Evolutionary conservation across 108 stramenopile species (phyloP).

Genomic region (Mayamaea pseudoterrestris): DNA sequence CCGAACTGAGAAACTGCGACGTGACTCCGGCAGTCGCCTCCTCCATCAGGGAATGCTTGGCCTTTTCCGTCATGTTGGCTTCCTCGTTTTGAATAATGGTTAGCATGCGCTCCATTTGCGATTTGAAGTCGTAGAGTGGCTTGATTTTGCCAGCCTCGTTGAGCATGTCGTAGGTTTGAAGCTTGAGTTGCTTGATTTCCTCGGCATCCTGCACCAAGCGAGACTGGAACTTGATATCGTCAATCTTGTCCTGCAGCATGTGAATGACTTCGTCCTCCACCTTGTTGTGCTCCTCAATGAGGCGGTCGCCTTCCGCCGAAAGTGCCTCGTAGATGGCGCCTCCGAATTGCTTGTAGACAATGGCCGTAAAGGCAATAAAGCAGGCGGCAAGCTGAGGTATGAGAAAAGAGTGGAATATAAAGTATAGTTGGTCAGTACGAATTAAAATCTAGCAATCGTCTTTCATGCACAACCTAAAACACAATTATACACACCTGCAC

Average conservation of each 20-base stretch:
- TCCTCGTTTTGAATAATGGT: conserved; percentile 67
- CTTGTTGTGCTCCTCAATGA: conserved; percentile 68
- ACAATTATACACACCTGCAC: conserved; percentile 20
- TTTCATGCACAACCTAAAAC: too few relatives aligned
- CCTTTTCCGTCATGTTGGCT: conserved; percentile 52
- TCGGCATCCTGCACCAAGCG: conserved; percentile 63
- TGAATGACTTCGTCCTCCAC: conserved; percentile 70
- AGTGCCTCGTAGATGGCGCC: conserved; percentile 64
- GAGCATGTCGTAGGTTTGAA: conserved; percentile 59
- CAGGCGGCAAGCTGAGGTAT: conserved; percentile 54
- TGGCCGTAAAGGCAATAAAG: conserved; percentile 70
- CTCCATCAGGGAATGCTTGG: conserved; percentile 65
- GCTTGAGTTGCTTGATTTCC: conserved; percentile 41
- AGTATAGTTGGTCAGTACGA: background rate
- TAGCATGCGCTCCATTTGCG: conserved; percentile 62
- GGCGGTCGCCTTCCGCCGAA: conserved; percentile 50
- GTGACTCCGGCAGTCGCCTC: conserved; percentile 72
- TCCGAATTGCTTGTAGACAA: conserved; percentile 80
- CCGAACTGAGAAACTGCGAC: conserved; percentile 39
- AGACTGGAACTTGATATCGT: conserved; percentile 60
- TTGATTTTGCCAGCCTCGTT: conserved; percentile 77
- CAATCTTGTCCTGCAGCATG: conserved; percentile 55
- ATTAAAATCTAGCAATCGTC: background rate
- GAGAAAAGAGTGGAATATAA: background rate
- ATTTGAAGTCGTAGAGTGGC: conserved; percentile 78